A percentile compares a stretch with the other conserved stretches of the same genome.
Evolutionary conservation across 345 rosid genomes (phyloP).

Genomic region (Eucalyptus erythrocorys): DNA sequence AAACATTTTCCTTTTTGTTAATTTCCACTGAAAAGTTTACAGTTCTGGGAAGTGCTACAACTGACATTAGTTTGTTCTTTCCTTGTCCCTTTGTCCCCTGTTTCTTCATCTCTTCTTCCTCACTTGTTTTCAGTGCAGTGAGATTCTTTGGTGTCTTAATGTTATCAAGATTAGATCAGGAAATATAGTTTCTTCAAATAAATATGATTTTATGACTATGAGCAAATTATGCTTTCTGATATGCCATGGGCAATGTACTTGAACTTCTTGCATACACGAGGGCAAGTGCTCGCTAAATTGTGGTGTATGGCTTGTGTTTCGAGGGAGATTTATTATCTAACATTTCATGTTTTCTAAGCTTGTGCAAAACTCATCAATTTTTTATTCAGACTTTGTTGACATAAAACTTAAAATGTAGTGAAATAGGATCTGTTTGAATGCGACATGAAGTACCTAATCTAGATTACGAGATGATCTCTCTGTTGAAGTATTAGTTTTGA

Average conservation of each 20-base stretch:
- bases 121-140: too few species aligned
- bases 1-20: not conserved
- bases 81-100: not conserved
- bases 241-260: too few species aligned
- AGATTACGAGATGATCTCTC: not conserved
- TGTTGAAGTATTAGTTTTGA: too few species aligned
- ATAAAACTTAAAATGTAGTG: not conserved
- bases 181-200: too few species aligned
- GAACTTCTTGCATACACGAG: too few species aligned
- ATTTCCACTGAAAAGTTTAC: not conserved
- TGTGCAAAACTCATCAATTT: not conserved
- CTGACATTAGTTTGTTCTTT: not conserved
- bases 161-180: fast-evolving
- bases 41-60: not conserved
- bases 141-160: too few species aligned
- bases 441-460: not conserved
- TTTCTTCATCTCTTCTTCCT: not conserved
- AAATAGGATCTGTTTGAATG: not conserved
- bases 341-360: not conserved
- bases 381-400: not conserved
- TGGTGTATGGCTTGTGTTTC: not conserved
- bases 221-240: too few species aligned
- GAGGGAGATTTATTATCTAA: too few species aligned
- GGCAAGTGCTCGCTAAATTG: too few species aligned
- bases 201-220: too few species aligned